Base-by-base conservation (phyloP, 495 filamentous ascomycete genomes). In the Podospora comata region DNA sequence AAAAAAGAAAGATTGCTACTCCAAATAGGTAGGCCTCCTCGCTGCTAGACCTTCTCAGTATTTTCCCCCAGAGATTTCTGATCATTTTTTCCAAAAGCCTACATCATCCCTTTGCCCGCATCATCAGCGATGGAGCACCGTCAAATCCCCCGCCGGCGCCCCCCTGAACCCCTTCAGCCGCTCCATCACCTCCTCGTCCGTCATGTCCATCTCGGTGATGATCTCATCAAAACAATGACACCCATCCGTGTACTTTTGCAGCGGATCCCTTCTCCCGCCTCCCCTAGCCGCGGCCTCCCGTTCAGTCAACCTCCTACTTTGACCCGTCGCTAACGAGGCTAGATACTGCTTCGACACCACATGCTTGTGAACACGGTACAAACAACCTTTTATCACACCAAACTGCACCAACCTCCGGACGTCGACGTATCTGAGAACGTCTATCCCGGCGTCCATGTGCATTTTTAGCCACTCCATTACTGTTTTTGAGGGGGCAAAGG, bases 281-380 rank as follows among this genome's bases (percentile, higher is more conserved):
- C 73, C 76, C 26, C 74, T 68, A 32, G 71, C 68, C 7, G 39
- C 39, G 6, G 39, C 39, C 15, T 80, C 80, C 48, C 76, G 75
- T 5, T 78, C 77, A 2, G 72, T 71, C 64, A 71, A 28, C 16
- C 73, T 76, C 27, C 74, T 69, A 28, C 71, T 67, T 68, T 77
- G 75, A 30, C 77, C 79, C 61, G 79, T 82, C 2, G 76, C 82
- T 61, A 81, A 72, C 58, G 73, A 71, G 44, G 79, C 76, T 19
- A 86, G 73, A 57, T 82, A 82, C 67, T 81, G 80, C 68, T 88
- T 87, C 13, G 87, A 86, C 7, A 93, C 85, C 4, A 92, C 90
- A 74, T 96, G 95, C 75, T 93, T 93, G 80, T 98, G 94, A 39
- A 97, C 90, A 19, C 95, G 87, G 77, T 97, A 97, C n/a, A 99